Evolutionary conservation across 2,329 filamentous ascomycete species (phyloP), one percentile per base, ranked within the genome.

Genomic region (Sclerotinia sclerotiorum): DNA sequence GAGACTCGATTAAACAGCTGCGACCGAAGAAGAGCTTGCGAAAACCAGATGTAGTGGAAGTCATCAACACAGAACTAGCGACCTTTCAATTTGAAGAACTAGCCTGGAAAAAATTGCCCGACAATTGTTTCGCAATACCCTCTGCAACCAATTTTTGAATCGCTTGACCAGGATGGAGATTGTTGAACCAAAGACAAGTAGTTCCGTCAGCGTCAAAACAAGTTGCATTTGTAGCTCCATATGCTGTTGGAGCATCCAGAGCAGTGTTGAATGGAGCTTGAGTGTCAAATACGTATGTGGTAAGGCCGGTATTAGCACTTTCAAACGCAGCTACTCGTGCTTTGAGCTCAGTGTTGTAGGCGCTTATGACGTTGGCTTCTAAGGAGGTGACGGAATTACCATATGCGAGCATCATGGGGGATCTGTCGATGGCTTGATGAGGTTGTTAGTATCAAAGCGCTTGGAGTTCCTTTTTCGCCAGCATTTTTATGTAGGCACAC

Each of bases 131-230:
- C 7, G 68, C 67, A 29, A 72, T 61, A 8, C 55, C 70, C 39
- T 63, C 51, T 10, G 68, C 69, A 61, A 70, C 67, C 52, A 68
- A 51, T 44, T 69, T 71, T 39, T 72, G 71, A 48, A 72, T 70
- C 21, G 69, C 68, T 55, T 70, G 68, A 21, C 72, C 72, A 2
- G 71, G 71, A 69, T 73, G 72, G 65, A 70, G 68, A 57, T 70
- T 57, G 68, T 73, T 70, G 4, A 32, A 73, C 72, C 71, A 73
- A 27, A 73, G 63, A 69, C 72, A 73, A 17, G 62, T 67, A 0
- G 63, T 68, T 13, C 72, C 72, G 72, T 73, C 71, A 17, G 56
- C 39, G 66, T 73, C 69, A 19, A 54, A 69, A 58, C 71, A 73
- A 17, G 67, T 70, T 13, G 71, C 67, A 61, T 72, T 54, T 19